These are phyloP conservation scores for Bruguiera sexangula DNA, from an alignment of 345 rosid species.

Conservation along the genomic window DNA sequence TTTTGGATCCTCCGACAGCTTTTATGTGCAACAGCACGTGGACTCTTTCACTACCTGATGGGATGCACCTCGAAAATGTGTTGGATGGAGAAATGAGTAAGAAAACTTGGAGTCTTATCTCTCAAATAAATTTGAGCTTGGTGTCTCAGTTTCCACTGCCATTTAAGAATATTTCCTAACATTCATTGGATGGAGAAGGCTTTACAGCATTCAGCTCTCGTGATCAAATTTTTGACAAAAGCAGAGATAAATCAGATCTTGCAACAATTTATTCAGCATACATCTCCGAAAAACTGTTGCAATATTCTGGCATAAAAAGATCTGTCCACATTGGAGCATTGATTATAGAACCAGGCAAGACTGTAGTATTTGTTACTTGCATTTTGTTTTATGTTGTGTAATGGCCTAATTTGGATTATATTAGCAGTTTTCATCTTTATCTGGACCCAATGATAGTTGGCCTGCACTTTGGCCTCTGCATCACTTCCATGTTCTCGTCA, in stretches of 20 bases:
- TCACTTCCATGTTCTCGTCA: not conserved
- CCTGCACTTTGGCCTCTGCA: not conserved
- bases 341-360: conserved; percentile 91
- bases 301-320: conserved; percentile 30
- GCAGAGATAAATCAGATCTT: conserved; percentile 61
- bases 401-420: too few relatives aligned
- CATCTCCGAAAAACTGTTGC: conserved; percentile 51
- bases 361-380: not conserved
- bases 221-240: conserved; percentile 58
- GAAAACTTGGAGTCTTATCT: conserved; percentile 15
- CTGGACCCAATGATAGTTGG: not conserved
- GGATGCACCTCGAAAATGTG: conserved; percentile 30
- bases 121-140: conserved; percentile 9
- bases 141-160: not conserved
- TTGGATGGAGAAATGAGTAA: conserved; percentile 40
- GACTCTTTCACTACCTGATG: conserved; percentile 64
- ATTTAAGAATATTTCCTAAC: conserved; percentile 16
- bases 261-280: conserved; percentile 55
- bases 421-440: too few relatives aligned
- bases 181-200: conserved; percentile 2
- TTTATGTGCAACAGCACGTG: conserved; percentile 55
- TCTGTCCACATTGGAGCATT: conserved; percentile 62
- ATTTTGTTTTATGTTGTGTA: not conserved
- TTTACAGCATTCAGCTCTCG: conserved; percentile 62
- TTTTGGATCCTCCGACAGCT: conserved; percentile 87